These are phyloP conservation scores for Agrocybe pediades DNA, from an alignment of 768 basidiomycete species.

Conservation along the genomic window DNA sequence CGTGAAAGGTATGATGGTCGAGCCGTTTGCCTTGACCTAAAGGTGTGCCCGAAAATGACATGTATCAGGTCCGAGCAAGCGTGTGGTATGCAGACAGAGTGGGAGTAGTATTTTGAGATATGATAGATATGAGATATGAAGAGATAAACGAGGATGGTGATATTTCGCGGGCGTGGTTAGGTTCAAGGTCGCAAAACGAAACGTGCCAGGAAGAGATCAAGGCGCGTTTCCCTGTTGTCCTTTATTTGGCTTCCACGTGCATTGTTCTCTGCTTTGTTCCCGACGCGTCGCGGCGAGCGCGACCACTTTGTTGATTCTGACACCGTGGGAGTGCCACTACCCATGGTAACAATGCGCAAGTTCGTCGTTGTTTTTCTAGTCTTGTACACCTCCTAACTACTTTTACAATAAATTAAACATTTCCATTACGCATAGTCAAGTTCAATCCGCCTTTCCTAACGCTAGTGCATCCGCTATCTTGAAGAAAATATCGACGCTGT, in stretches of 20 bases:
- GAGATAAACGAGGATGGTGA: constrained; percentile 3
- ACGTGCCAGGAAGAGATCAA: constrained; percentile 19
- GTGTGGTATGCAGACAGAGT: constrained; percentile 13
- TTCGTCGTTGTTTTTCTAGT: neutral
- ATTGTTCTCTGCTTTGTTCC: constrained; percentile 17
- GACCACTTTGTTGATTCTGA: constrained; percentile 18
- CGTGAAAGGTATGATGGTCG: constrained; percentile 78
- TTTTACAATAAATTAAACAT: no score
- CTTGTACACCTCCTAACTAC: no score
- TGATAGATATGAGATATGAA: neutral
- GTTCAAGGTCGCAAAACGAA: constrained; percentile 7
- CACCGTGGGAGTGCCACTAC: neutral
- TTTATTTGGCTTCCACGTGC: constrained; percentile 22
- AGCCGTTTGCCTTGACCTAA: constrained; percentile 85
- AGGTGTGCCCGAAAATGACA: constrained; percentile 87
- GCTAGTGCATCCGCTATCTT: constrained; percentile 40
- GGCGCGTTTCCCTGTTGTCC: constrained; percentile 19
- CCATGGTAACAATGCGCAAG: neutral
- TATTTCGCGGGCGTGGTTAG: neutral
- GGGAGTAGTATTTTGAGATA: constrained; percentile 10
- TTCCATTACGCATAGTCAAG: no score
- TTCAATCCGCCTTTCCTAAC: constrained; percentile 4
- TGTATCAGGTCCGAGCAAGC: constrained; percentile 40
- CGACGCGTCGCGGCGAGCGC: constrained; percentile 5
- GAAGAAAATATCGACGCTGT: constrained; percentile 45